Evolutionary conservation across 371 early-diverging fungal genomes (phyloP).

Genomic region (Mortierella sp.): DNA sequence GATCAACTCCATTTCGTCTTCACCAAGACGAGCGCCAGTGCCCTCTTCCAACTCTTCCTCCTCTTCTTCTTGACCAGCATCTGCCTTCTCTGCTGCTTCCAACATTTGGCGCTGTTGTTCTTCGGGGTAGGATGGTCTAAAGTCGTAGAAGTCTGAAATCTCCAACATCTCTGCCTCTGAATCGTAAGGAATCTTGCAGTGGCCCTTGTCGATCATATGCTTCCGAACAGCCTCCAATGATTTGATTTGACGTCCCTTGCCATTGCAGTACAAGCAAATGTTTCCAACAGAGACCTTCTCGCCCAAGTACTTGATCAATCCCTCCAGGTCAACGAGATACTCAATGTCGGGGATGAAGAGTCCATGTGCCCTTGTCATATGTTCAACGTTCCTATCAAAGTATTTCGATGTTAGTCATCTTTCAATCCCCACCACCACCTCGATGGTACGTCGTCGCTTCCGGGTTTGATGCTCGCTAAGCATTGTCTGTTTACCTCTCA

Average conservation of each 20-base stretch:
- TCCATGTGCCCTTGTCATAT: conserved; percentile 91
- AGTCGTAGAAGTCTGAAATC: conserved; percentile 94
- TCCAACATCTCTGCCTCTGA: conserved; percentile 91
- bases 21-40: conserved; percentile 57
- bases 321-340: conserved; percentile 87
- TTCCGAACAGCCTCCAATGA: conserved; percentile 91
- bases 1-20: conserved; percentile 85
- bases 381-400: conserved; percentile 76
- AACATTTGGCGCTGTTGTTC: conserved; percentile 54
- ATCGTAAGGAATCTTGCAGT: conserved; percentile 94
- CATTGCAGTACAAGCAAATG: conserved; percentile 95
- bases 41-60: conserved; percentile 65
- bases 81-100: conserved; percentile 43
- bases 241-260: conserved; percentile 85
- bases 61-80: conserved; percentile 54
- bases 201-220: conserved; percentile 97
- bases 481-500: conserved; percentile 58
- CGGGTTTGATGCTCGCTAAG: no score
- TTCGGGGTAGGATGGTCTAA: conserved; percentile 75
- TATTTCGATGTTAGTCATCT: no score
- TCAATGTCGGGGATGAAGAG: conserved; percentile 98
- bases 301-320: conserved; percentile 89
- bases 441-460: no score
- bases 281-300: conserved; percentile 95
- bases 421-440: no score